Evolutionary conservation across 2,329 filamentous ascomycete species (phyloP), one percentile per base, ranked within the genome.

Genomic region (Tothia fuscella): DNA sequence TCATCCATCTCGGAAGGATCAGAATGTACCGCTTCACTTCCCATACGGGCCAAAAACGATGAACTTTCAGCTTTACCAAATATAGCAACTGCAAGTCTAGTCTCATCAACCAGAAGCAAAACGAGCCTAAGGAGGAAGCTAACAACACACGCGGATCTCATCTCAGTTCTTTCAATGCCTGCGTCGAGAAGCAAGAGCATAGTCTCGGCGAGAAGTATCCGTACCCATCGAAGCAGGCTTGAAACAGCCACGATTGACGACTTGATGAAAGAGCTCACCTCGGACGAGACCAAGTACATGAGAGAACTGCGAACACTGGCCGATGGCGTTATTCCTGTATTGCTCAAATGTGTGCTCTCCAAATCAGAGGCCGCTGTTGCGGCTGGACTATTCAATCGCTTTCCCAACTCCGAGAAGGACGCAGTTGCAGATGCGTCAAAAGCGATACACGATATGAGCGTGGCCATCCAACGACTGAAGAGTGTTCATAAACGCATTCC

Each of bases 391-490:
- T 87, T 89, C 53, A 32, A 14, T 14, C 40, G 42, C 7, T 69
- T 70, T 14, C 53, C 63, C 12, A 64, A 68, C 19, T 62, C 65
- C 12, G 63, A 68, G 35, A 74, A 76, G 49, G 70, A 82, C 44
- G 59, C 71, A 47, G 73, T 72, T 52, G 70, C 71, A 47, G 73
- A 72, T 51, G 71, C 88, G 49, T 87, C 84, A 12, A 84, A 86
- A 58, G 83, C 89, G 1, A 93, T 98, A 41, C 78, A 96, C 32
- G 80, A 86, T 51, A 96, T 98, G 88, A 91, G 91, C 6, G 74
- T 95, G 43, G 79, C 82, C 3, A 70, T 98, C 4, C 88, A 96
- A 59, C 80, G 85, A 51, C 65, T 98, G 36, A 87, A 81, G 58
- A 76, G 73, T 19, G 66, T 84, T 28, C 91, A 98, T 63, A 82